These are phyloP conservation scores for Trichoderma sp. DNA, from an alignment of 2,329 filamentous ascomycete genomes.

Conservation along the genomic window DNA sequence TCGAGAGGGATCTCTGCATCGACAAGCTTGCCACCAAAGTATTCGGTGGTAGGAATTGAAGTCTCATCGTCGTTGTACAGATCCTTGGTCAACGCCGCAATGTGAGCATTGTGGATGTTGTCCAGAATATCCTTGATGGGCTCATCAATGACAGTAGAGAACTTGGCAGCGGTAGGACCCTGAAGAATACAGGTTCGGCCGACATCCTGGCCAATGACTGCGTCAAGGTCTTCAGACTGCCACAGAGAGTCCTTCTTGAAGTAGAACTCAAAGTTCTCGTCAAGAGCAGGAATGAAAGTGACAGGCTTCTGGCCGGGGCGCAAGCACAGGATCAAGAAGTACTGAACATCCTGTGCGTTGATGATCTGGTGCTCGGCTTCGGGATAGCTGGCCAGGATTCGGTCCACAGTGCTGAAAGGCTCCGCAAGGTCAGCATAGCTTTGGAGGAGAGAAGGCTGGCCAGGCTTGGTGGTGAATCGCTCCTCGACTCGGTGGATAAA, in stretches of 20 bases:
- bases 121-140: conserved; percentile 95
- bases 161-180: conserved; percentile 89
- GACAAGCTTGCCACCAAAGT: conserved; percentile 88
- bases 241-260: conserved; percentile 99
- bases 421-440: conserved; percentile 85
- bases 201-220: conserved; percentile 94
- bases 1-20: conserved; percentile 74
- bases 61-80: conserved; percentile 75
- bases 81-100: conserved; percentile 76
- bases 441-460: conserved; percentile 81
- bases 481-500: conserved; percentile 97
- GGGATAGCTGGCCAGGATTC: conserved; percentile 80
- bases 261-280: conserved; percentile 98
- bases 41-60: conserved; percentile 84
- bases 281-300: conserved; percentile 91
- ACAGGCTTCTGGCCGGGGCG: conserved; percentile 93
- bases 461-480: conserved; percentile 77
- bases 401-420: conserved; percentile 77
- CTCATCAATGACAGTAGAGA: conserved; percentile 87
- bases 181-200: conserved; percentile 95
- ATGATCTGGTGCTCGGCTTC: conserved; percentile 90
- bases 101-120: conserved; percentile 85
- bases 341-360: conserved; percentile 96
- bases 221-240: conserved; percentile 97
- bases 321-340: conserved; percentile 92